phyloP scores from a whole-genome alignment of 768 basidiomycete species.

The Tulasnella calospora region DNA sequence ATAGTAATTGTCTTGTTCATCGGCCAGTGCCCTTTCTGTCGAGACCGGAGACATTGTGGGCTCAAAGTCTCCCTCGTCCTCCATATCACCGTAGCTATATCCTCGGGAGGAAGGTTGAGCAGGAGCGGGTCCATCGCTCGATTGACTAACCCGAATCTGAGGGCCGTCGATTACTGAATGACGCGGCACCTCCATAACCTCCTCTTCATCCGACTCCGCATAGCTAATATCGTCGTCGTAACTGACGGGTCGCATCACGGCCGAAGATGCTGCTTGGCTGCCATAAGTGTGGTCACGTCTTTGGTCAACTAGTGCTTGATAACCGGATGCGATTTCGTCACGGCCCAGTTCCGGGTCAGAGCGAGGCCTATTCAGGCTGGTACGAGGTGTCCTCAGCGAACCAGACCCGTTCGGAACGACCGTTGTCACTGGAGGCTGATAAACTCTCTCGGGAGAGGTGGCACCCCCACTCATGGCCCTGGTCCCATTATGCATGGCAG shows the following conservation, averaged over 20 bases:
- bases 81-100: not conserved
- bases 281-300: not conserved
- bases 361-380: slow-evolving; percentile 34
- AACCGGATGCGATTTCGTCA: slow-evolving; percentile 47
- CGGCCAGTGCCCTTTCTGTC: not conserved
- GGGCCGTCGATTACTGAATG: slow-evolving; percentile 12
- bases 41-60: slow-evolving; percentile 16
- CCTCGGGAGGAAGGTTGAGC: not conserved
- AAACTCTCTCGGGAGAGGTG: not conserved
- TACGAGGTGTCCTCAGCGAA: slow-evolving; percentile 14
- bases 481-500: not conserved
- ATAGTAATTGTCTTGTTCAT: not conserved
- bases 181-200: slow-evolving; percentile 24
- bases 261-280: not conserved
- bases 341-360: slow-evolving; percentile 65
- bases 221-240: slow-evolving; percentile 17
- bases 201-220: slow-evolving; percentile 21
- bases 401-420: not conserved
- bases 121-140: not conserved
- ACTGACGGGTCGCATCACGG: not conserved
- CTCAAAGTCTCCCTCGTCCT: slow-evolving; percentile 25
- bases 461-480: not conserved
- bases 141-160: slow-evolving; percentile 14
- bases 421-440: not conserved
- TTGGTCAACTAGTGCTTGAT: not conserved